These are phyloP conservation scores for Trichomonascus vanleenenianus DNA, from an alignment of 805 yeast genomes.

Conservation along the genomic window DNA sequence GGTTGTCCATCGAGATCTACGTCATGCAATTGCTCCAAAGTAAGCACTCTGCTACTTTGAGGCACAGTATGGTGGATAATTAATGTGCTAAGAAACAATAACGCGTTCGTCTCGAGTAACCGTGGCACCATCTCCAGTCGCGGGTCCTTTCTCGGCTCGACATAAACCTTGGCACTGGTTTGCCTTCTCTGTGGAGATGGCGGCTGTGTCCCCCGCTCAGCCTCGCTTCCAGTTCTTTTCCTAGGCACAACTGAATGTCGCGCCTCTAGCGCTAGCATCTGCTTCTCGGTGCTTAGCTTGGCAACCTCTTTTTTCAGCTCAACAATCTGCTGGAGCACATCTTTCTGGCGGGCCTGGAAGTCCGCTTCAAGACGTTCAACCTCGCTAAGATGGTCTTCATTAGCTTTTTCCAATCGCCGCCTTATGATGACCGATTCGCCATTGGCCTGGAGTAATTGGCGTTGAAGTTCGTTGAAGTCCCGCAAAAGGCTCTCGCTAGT, in stretches of 20 bases:
- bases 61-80: no score
- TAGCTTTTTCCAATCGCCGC: not conserved
- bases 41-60: no score
- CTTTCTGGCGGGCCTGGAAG: conserved; percentile 23
- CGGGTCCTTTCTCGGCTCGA: not conserved
- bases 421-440: not conserved
- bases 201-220: not conserved
- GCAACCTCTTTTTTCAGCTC: conserved; percentile 36
- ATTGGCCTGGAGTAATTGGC: not conserved
- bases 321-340: conserved; percentile 29
- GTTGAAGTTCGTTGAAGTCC: not conserved
- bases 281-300: conserved; percentile 45
- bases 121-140: not conserved
- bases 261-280: conserved; percentile 45
- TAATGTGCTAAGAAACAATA: no score
- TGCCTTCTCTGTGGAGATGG: not conserved
- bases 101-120: no score
- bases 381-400: not conserved
- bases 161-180: not conserved
- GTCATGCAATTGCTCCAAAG: no score
- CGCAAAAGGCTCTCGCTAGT: not conserved
- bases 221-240: not conserved
- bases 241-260: conserved; percentile 21
- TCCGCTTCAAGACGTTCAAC: conserved; percentile 10
- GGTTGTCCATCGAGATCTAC: no score